Evolutionary conservation across 805 yeast species (phyloP), one percentile per base, ranked within the genome.

Genomic region (Scheffersomyces lignosus): DNA sequence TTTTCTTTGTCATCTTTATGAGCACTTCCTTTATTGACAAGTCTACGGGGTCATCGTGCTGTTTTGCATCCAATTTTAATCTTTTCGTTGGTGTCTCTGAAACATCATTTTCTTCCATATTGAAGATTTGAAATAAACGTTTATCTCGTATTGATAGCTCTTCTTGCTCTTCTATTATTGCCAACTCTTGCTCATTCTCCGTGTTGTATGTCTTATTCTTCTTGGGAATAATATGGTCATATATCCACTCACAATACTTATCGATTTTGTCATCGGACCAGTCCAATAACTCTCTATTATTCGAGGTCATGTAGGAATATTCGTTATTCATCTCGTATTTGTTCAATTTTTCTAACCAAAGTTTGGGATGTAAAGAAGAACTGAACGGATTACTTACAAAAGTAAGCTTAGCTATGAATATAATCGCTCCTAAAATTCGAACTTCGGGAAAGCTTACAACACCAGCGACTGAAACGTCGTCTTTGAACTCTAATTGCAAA

Each of bases 231-330:
- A 67, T 33, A 26, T 54, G 55, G 7, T 64, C 64, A 34, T 66
- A 59, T 34, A 75, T 66, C 79, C 83, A 77, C 15, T 70, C 61
- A 18, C 80, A 53, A 53, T 79, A 83, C 18, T 64, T 54, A 3
- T 66, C 65, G 3, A 71, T 64, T 37, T 73, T 63, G 2, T 51
- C 48, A n/a, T 71, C 70, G 28, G 67, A 60, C 83, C 87, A 78
- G 10, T 57, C 52, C 8, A 68, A 33, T 3, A 80, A 49, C 12
- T 70, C 70, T 4, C 38, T 37, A n/a, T 42, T 37, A 18, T 45
- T 43, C 34, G 40, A 29, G 29, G 41, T 38, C 13, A 31, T 29
- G 30, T 24, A 48, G 10, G 46, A 36, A 20, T 44, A 43, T 18
- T 53, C 52, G 18, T 49, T 41, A 18, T 47, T 45, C 35, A 49